These are phyloP conservation scores for Thuja plicata DNA, from an alignment of 83 land plant genomes.

Conservation along the genomic window DNA sequence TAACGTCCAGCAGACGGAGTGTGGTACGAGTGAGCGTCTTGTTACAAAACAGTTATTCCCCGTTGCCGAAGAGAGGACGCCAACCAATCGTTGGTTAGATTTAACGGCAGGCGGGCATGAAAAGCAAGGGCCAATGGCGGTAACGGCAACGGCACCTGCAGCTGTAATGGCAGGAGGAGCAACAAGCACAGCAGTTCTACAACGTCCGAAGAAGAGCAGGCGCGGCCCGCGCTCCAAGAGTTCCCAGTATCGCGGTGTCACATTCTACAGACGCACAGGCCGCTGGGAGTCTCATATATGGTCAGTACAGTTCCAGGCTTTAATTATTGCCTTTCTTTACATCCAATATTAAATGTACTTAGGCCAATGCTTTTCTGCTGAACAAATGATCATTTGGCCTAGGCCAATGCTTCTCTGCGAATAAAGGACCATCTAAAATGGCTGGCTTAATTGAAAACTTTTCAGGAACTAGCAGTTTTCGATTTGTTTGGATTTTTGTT, in stretches of 20 bases:
- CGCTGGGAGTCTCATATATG: conserved; percentile 83
- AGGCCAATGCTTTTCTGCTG: too few species aligned
- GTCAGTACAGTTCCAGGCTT: conserved; percentile 18
- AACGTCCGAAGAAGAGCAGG: conserved; percentile 58
- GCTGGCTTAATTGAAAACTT: too few species aligned
- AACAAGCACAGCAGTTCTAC: conserved; percentile 21
- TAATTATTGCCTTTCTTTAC: not conserved
- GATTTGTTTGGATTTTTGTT: too few species aligned
- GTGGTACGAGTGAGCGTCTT: not conserved
- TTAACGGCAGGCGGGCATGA: conserved; percentile 16
- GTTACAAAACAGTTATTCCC: conserved; percentile 70
- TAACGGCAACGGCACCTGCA: too few species aligned
- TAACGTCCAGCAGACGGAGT: conserved; percentile 13
- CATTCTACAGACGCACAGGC: conserved; percentile 73
- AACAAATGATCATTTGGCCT: too few species aligned
- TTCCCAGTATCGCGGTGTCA: conserved; percentile 75
- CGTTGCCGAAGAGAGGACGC: conserved; percentile 14
- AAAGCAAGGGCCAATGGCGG: conserved; percentile 1
- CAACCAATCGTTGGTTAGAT: not conserved
- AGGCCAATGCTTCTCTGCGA: too few species aligned
- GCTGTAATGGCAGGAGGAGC: too few species aligned
- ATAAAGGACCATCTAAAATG: too few species aligned
- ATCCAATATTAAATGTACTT: too few species aligned
- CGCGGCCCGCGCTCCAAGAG: conserved; percentile 72
- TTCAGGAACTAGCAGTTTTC: too few species aligned